Conservation (phyloP, 306 rosid species). For the Citrullus mucosospermus region DNA sequence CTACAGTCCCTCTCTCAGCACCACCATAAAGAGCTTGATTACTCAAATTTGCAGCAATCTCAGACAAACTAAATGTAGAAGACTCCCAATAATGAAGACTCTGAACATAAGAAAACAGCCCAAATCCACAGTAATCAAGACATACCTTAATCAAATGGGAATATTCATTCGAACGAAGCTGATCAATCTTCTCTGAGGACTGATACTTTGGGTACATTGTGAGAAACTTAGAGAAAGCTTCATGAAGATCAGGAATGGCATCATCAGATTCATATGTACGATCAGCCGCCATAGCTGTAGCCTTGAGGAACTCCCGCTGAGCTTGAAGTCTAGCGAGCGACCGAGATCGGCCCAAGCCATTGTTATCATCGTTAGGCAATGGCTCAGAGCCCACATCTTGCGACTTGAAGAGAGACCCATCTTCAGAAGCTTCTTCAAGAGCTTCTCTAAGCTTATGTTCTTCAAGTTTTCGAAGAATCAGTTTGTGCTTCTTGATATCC, state of each 20-base stretch:
- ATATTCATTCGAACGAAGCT: slow-evolving; percentile 60
- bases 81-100: slow-evolving; percentile 95
- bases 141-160: slow-evolving; percentile 71
- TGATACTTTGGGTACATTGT: slow-evolving; percentile 65
- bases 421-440: slow-evolving; percentile 95
- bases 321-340: slow-evolving; percentile 70
- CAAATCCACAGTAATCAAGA: slow-evolving; percentile 95
- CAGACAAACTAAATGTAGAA: slow-evolving; percentile 90
- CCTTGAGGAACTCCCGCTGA: slow-evolving; percentile 65
- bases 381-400: slow-evolving; percentile 66
- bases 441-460: slow-evolving; percentile 92
- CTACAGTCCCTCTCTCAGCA: slow-evolving; percentile 82
- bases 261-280: slow-evolving; percentile 63
- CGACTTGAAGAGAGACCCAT: slow-evolving; percentile 66
- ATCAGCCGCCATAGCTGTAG: slow-evolving; percentile 73
- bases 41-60: slow-evolving; percentile 89
- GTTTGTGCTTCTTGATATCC: slow-evolving; percentile 36
- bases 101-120: slow-evolving; percentile 83
- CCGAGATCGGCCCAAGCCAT: slow-evolving; percentile 56
- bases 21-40: slow-evolving; percentile 94
- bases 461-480: slow-evolving; percentile 69
- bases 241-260: slow-evolving; percentile 43
- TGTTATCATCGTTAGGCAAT: slow-evolving; percentile 22
- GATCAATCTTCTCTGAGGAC: slow-evolving; percentile 64
- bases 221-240: slow-evolving; percentile 62